Conservation (phyloP, 352 stramenopile species). For the Globisporangium cylindrosporum region DNA sequence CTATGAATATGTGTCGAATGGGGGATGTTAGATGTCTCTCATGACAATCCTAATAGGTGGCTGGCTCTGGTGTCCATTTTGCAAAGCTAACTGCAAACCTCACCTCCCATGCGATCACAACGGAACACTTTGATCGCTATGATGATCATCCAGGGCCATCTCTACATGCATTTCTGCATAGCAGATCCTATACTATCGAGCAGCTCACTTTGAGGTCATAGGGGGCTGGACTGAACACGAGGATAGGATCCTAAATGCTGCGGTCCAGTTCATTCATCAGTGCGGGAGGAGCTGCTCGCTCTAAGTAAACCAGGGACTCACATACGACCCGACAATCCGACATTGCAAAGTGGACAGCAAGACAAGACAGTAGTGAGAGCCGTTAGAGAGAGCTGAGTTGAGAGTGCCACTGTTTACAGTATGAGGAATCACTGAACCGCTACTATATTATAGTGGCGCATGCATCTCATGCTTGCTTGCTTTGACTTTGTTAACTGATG, state of each 20-base stretch:
- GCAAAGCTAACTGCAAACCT: background rate
- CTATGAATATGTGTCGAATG: background rate
- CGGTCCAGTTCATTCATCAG: background rate
- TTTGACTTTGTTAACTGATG: background rate
- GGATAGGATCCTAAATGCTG: background rate
- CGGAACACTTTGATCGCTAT: background rate
- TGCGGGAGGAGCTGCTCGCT: background rate
- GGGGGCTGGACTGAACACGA: background rate
- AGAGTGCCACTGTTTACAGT: background rate
- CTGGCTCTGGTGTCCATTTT: background rate
- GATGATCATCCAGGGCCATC: background rate
- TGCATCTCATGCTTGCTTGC: background rate
- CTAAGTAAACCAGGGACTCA: background rate
- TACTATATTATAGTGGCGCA: background rate
- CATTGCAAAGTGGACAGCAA: slow-evolving; percentile 3
- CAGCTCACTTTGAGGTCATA: background rate
- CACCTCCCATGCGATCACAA: too few species aligned
- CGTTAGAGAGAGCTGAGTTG: background rate
- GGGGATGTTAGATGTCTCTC: background rate
- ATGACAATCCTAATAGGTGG: background rate
- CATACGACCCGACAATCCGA: background rate
- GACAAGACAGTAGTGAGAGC: background rate
- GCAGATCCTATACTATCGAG: background rate
- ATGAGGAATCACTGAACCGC: slow-evolving; percentile 3
- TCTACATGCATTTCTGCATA: background rate